Conservation (phyloP, 1,284 basidiomycete genomes). For the Ustilago loliicola region DNA sequence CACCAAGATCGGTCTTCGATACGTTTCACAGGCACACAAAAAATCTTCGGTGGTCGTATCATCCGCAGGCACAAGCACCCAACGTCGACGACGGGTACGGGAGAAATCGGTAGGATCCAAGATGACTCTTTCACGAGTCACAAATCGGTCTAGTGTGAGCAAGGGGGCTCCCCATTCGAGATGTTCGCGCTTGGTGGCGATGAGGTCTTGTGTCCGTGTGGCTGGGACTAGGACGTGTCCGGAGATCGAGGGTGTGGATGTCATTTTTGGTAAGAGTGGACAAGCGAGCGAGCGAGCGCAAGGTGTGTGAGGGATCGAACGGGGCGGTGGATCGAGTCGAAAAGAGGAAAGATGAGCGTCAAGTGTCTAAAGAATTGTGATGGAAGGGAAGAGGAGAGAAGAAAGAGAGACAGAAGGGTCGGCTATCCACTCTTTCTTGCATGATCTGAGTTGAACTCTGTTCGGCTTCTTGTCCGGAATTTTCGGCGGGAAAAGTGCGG, state of each 20-base stretch:
- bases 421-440: too few relatives aligned
- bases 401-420: too few relatives aligned
- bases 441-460: too few relatives aligned
- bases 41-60: slow-evolving; percentile 38
- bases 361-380: too few relatives aligned
- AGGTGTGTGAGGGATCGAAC: too few relatives aligned
- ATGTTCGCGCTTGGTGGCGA: slow-evolving; percentile 41
- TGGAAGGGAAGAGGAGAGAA: too few relatives aligned
- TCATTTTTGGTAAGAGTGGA: background rate
- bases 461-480: too few relatives aligned
- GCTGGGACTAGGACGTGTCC: slow-evolving; percentile 34
- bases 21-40: slow-evolving; percentile 40
- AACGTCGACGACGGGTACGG: slow-evolving; percentile 20
- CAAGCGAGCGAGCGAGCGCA: too few relatives aligned
- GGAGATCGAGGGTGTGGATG: background rate
- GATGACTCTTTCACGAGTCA: slow-evolving; percentile 29
- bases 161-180: slow-evolving; percentile 44
- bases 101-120: slow-evolving; percentile 33
- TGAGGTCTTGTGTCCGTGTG: slow-evolving; percentile 31
- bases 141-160: slow-evolving; percentile 31
- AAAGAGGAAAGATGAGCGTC: too few relatives aligned
- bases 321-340: too few relatives aligned
- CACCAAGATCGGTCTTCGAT: slow-evolving; percentile 36
- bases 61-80: slow-evolving; percentile 41
- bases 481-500: too few relatives aligned